phyloP scores from a whole-genome alignment of 1,139 yeast species.

The Protomyces pachydermus region DNA sequence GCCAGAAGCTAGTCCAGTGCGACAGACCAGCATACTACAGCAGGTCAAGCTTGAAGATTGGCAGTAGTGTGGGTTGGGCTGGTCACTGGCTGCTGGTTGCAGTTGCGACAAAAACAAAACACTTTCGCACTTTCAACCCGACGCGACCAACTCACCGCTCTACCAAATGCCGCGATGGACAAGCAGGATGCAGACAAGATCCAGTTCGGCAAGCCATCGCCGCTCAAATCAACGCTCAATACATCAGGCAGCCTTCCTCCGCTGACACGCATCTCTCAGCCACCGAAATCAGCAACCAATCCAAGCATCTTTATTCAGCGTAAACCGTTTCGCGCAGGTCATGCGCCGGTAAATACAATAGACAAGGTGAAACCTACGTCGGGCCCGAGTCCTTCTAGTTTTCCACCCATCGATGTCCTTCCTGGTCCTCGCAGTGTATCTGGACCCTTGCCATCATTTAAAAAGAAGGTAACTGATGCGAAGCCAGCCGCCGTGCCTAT shows the following conservation, averaged over 20 bases:
- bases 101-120: no score
- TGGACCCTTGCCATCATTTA: conserved; percentile 16
- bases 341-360: conserved; percentile 5
- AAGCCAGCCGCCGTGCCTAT: conserved; percentile 12
- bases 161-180: background rate
- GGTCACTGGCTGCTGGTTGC: no score
- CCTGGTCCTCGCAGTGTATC: conserved; percentile 16
- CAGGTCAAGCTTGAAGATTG: no score
- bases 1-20: no score
- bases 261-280: background rate
- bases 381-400: conserved; percentile 1
- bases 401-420: background rate
- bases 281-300: background rate
- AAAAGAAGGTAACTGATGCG: conserved; percentile 1
- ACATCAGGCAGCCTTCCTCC: background rate
- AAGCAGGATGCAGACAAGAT: background rate
- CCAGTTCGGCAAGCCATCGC: conserved; percentile 18
- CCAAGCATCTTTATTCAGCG: conserved; percentile 17
- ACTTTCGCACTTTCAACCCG: no score
- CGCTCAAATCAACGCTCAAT: conserved; percentile 2
- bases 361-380: background rate
- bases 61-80: no score
- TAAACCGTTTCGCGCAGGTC: conserved; percentile 14
- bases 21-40: no score
- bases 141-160: no score